A percentile compares a stretch with the other conserved stretches of the same genome.
Conservation (phyloP, 2,329 filamentous ascomycete genomes). For the Ceratocystis eucalypticola region DNA sequence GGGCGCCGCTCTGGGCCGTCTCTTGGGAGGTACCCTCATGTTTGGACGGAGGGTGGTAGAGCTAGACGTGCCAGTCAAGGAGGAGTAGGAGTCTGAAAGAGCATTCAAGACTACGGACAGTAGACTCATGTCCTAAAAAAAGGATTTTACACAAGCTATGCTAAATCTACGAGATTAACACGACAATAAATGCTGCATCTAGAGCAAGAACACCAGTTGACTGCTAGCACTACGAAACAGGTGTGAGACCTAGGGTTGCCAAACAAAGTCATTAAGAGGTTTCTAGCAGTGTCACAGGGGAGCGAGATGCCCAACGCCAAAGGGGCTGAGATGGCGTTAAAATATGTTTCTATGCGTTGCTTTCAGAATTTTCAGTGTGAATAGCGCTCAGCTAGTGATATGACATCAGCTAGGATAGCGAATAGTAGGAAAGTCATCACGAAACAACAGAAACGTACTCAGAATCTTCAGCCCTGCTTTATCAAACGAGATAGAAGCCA, state of each 20-base stretch:
- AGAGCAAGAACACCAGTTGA: no score
- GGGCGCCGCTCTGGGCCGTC: slow-evolving; percentile 60
- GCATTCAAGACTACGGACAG: no score
- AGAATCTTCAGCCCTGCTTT: slow-evolving; percentile 12
- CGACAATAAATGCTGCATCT: not conserved
- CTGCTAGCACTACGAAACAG: not conserved
- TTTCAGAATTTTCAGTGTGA: slow-evolving; percentile 21
- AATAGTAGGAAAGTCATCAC: slow-evolving; percentile 17
- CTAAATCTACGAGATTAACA: not conserved
- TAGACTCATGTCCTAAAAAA: no score
- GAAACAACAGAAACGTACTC: slow-evolving; percentile 13
- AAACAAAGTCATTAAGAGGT: not conserved
- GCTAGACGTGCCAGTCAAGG: slow-evolving; percentile 22
- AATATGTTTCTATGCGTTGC: slow-evolving; percentile 6
- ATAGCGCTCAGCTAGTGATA: slow-evolving; percentile 16
- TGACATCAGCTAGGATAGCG: slow-evolving; percentile 3
- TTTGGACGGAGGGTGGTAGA: slow-evolving; percentile 33
- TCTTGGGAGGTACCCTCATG: slow-evolving; percentile 40
- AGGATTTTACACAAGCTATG: not conserved
- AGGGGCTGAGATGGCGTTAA: not conserved
- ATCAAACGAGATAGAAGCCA: not conserved
- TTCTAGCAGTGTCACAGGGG: no score
- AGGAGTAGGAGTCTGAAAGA: slow-evolving; percentile 23
- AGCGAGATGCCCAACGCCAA: not conserved
- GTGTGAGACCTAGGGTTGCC: not conserved